Conservation (phyloP, 1,139 yeast species). For the Suhomyces taliae region DNA sequence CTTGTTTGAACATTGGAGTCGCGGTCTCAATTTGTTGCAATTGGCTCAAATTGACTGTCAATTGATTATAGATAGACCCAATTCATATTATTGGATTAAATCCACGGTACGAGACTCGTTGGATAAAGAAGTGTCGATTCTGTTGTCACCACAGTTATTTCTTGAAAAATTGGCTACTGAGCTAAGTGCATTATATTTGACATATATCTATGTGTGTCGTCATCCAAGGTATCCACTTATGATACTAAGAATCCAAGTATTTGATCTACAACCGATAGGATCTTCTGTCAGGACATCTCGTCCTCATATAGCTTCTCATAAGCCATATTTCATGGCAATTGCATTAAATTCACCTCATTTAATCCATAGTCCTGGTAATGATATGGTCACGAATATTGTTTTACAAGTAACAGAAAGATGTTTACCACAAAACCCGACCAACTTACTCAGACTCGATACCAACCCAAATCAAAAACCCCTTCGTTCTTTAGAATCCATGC, state of each 20-base stretch:
- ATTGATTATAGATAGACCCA: slow-evolving; percentile 57
- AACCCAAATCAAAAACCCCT: slow-evolving; percentile 46
- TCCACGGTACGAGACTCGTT: slow-evolving; percentile 50
- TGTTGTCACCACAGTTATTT: slow-evolving; percentile 46
- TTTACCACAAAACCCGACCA: slow-evolving; percentile 40
- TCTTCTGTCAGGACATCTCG: slow-evolving; percentile 16
- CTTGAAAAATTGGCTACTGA: slow-evolving; percentile 47
- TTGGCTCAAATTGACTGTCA: slow-evolving; percentile 74
- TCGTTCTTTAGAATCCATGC: slow-evolving; percentile 53
- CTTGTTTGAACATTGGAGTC: slow-evolving; percentile 56
- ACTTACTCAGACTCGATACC: slow-evolving; percentile 27
- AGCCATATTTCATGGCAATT: slow-evolving; percentile 64
- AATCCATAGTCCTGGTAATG: slow-evolving; percentile 55
- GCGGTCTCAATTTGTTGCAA: slow-evolving; percentile 67
- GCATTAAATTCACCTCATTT: slow-evolving; percentile 68
- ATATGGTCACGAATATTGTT: slow-evolving; percentile 51
- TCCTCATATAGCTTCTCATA: slow-evolving; percentile 51
- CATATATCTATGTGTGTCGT: slow-evolving; percentile 65
- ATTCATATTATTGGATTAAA: slow-evolving; percentile 54
- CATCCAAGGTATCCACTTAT: slow-evolving; percentile 64
- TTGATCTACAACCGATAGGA: slow-evolving; percentile 46
- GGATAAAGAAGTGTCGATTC: slow-evolving; percentile 34
- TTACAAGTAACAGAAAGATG: slow-evolving; percentile 59
- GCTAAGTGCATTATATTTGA: slow-evolving; percentile 49
- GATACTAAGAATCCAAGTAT: slow-evolving; percentile 65